Conservation (phyloP, 2,329 filamentous ascomycete genomes). For the Penicillium sp. region DNA sequence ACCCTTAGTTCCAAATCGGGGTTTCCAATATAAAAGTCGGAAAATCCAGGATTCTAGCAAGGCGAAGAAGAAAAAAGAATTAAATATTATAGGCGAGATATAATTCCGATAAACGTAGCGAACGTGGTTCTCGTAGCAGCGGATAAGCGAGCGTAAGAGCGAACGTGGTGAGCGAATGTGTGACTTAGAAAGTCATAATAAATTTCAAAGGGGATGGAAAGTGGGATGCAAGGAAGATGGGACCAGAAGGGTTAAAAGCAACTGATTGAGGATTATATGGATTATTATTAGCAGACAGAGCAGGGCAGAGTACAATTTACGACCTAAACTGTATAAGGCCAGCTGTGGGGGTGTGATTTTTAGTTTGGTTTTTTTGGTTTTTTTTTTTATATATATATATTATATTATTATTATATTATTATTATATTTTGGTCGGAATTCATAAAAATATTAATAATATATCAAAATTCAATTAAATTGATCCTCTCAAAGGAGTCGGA, state of each 20-base stretch:
- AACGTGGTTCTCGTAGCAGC: conserved; percentile 41
- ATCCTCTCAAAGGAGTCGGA: not conserved
- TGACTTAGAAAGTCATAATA: conserved; percentile 36
- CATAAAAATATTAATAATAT: not conserved
- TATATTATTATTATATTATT: conserved; percentile 7
- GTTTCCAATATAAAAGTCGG: not conserved
- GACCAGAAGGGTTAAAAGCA: conserved; percentile 31
- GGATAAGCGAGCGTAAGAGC: conserved; percentile 40
- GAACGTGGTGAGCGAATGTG: conserved; percentile 41
- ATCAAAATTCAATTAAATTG: not conserved
- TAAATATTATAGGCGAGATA: conserved; percentile 30
- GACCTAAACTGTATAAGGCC: conserved; percentile 26
- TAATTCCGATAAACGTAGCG: conserved; percentile 34
- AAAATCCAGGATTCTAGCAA: conserved; percentile 9
- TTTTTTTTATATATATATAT: not conserved
- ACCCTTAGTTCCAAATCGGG: conserved; percentile 5
- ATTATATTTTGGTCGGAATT: not conserved
- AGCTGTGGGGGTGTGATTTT: conserved; percentile 21
- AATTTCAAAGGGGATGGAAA: conserved; percentile 13
- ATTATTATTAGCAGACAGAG: conserved; percentile 29
- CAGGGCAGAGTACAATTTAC: conserved; percentile 26
- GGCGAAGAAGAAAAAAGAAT: conserved; percentile 10
- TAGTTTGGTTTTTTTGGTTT: conserved; percentile 5
- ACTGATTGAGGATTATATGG: conserved; percentile 21
- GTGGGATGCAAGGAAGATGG: conserved; percentile 21